These are phyloP conservation scores for Apiospora rasikravindrae DNA, from an alignment of 2,329 filamentous ascomycete genomes.

Conservation along the genomic window DNA sequence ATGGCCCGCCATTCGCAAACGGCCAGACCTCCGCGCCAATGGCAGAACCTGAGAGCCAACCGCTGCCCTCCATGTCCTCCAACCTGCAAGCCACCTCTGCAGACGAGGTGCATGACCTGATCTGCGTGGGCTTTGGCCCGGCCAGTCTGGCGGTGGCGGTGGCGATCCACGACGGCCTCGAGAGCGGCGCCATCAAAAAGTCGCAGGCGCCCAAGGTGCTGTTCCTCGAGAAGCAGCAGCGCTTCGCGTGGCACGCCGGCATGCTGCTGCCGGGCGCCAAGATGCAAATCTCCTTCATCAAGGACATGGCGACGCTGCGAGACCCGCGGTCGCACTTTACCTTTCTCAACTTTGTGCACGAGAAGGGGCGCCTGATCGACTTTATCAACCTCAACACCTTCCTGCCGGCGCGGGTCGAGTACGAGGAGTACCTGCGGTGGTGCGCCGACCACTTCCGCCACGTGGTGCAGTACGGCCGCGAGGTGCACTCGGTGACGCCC, in stretches of 20 bases:
- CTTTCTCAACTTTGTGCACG: slow-evolving; percentile 91
- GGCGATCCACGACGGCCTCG: slow-evolving; percentile 81
- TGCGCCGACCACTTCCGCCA: slow-evolving; percentile 80
- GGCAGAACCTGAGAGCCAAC: slow-evolving; percentile 14
- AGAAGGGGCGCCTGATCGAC: slow-evolving; percentile 79
- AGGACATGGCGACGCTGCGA: slow-evolving; percentile 88
- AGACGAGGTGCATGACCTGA: slow-evolving; percentile 77
- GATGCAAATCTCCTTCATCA: slow-evolving; percentile 98
- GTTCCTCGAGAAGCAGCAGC: slow-evolving; percentile 84
- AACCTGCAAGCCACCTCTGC: slow-evolving; percentile 58
- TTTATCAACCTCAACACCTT: slow-evolving; percentile 94
- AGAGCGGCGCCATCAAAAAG: slow-evolving; percentile 50
- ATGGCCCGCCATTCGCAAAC: slow-evolving; percentile 24
- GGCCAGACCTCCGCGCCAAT: slow-evolving; percentile 1
- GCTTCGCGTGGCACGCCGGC: slow-evolving; percentile 91
- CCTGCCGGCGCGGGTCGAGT: slow-evolving; percentile 83
- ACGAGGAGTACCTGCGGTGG: slow-evolving; percentile 95
- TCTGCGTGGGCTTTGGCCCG: slow-evolving; percentile 93
- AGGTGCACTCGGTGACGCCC: slow-evolving; percentile 75
- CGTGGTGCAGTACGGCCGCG: slow-evolving; percentile 75
- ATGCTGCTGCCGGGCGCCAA: slow-evolving; percentile 93
- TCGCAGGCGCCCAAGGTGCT: slow-evolving; percentile 69
- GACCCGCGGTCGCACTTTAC: slow-evolving; percentile 92
- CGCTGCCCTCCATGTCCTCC: slow-evolving; percentile 37
- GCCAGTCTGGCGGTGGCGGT: slow-evolving; percentile 89